Evolutionary conservation across 306 rosid genomes (phyloP).

Genomic region (Casuarina cunninghamiana): DNA sequence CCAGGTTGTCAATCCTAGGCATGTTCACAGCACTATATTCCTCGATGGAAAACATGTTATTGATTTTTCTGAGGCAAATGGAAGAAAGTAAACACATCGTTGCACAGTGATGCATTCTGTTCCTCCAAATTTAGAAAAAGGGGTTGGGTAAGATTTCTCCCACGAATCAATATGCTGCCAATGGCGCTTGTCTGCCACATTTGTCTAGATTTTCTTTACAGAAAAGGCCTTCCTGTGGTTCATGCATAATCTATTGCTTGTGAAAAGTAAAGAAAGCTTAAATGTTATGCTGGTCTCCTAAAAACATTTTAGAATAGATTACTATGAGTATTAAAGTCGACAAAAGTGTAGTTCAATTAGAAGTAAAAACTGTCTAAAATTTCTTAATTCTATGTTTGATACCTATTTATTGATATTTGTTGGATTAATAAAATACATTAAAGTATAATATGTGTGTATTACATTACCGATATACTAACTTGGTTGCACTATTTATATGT

Average conservation of each 20-base stretch:
- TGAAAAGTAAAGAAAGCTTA: not conserved
- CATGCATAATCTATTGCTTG: not conserved
- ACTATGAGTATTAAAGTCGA: no score
- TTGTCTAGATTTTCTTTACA: not conserved
- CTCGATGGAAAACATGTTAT: not conserved
- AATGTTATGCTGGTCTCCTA: not conserved
- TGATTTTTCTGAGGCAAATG: not conserved
- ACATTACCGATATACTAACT: no score
- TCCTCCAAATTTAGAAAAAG: not conserved
- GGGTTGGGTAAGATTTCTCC: not conserved
- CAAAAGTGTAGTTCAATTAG: no score
- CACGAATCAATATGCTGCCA: not conserved
- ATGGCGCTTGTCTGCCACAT: constrained; percentile 2
- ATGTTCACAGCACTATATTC: not conserved
- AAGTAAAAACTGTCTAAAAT: no score
- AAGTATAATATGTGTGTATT: no score
- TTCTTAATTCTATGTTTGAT: no score
- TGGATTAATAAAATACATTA: no score
- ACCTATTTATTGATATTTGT: no score
- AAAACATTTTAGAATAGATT: no score
- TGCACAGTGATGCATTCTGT: not conserved
- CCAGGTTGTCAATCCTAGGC: not conserved
- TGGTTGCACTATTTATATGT: no score
- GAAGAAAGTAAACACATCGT: not conserved
- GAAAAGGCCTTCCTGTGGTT: not conserved